A percentile compares a stretch with the other conserved stretches of the same genome.
Evolutionary conservation across 208 protist species (phyloP).

Genomic region (Porcisia hertigi): DNA sequence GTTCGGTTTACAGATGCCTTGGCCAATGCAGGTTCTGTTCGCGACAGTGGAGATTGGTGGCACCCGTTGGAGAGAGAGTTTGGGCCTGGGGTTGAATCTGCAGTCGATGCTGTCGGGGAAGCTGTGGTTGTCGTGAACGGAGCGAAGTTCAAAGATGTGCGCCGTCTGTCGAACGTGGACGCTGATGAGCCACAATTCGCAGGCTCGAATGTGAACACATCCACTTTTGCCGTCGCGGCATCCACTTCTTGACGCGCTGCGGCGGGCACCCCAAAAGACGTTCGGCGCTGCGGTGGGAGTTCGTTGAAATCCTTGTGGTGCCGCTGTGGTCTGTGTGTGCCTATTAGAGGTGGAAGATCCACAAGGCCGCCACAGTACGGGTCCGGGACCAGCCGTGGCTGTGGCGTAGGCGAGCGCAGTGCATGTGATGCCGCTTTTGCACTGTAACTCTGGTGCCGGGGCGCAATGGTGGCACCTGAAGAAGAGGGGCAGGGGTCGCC

Average conservation of each 20-base stretch:
- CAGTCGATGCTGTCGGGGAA: not conserved
- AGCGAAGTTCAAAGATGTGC: not conserved
- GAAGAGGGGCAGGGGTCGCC: not conserved
- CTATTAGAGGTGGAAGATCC: not conserved
- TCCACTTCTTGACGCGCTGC: not conserved
- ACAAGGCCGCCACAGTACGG: not conserved
- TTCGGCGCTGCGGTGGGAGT: slow-evolving; percentile 1
- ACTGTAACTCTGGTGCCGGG: not conserved
- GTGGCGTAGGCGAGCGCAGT: not conserved
- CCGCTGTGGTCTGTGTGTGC: slow-evolving; percentile 1
- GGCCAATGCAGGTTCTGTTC: not conserved
- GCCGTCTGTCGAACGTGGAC: not conserved
- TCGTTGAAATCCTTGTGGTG: not conserved
- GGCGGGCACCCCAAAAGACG: not conserved
- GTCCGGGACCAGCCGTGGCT: not conserved
- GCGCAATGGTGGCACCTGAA: not conserved
- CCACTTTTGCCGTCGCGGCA: not conserved
- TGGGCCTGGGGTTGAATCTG: not conserved
- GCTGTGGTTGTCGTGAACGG: not conserved
- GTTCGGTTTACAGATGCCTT: not conserved
- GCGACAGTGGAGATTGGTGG: not conserved
- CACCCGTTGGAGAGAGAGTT: not conserved
- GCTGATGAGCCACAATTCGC: not conserved
- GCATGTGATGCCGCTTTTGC: not conserved
- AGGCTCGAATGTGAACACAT: not conserved